A percentile compares a stretch with the other conserved stretches of the same genome.
Conservation (phyloP, 164 flowering plant genomes). For the Piper longum region DNA sequence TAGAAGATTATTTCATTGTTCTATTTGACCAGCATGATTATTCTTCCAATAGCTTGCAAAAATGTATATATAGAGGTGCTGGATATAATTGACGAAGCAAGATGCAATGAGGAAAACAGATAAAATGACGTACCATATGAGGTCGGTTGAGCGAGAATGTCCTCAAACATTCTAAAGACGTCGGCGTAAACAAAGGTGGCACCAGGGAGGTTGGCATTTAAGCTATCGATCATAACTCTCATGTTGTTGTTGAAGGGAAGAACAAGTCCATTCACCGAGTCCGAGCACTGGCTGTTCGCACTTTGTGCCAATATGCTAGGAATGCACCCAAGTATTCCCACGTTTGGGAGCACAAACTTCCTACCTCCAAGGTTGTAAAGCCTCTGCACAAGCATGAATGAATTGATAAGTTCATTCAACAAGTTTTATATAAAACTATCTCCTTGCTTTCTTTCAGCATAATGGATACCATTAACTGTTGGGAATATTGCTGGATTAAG, state of each 20-base stretch:
- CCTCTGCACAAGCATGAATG: constrained; percentile 18
- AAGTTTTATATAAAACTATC: too few relatives aligned
- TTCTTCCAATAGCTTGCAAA: too few relatives aligned
- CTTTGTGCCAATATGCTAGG: constrained; percentile 60
- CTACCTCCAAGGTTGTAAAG: constrained; percentile 68
- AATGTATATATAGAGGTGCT: too few relatives aligned
- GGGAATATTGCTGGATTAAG: constrained; percentile 43
- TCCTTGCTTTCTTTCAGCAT: neutral
- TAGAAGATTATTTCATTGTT: too few relatives aligned
- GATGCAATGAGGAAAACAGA: too few relatives aligned
- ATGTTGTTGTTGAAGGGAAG: constrained; percentile 48
- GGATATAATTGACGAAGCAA: too few relatives aligned
- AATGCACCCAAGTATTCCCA: constrained; percentile 69
- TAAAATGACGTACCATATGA: constrained; percentile 31
- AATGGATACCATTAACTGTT: constrained; percentile 40
- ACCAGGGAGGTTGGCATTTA: constrained; percentile 50
- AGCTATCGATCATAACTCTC: constrained; percentile 37
- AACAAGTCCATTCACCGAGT: constrained; percentile 41
- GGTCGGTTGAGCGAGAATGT: constrained; percentile 32
- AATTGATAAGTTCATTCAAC: too few relatives aligned
- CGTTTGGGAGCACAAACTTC: constrained; percentile 42
- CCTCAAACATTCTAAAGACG: constrained; percentile 34
- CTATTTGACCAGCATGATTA: too few relatives aligned
- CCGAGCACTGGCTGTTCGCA: constrained; percentile 32
- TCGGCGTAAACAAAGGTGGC: constrained; percentile 41